Conservation (phyloP, 164 flowering plant genomes). For the Nymphaea thermarum region DNA sequence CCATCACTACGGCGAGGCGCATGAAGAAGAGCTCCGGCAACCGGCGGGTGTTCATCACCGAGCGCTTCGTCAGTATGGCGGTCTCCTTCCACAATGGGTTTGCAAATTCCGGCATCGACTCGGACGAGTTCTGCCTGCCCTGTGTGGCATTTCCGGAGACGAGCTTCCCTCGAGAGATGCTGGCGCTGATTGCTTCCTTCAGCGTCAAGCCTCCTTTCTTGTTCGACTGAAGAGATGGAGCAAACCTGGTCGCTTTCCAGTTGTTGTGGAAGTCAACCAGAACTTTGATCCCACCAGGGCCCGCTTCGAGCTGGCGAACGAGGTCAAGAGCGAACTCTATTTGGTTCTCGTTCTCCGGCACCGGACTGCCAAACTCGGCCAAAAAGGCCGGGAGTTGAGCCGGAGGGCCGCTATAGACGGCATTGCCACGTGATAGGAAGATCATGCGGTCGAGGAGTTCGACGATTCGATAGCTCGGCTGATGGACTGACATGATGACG, state of each 20-base stretch:
- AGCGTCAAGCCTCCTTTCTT: constrained; percentile 20
- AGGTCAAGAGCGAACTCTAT: constrained; percentile 78
- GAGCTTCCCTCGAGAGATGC: constrained; percentile 70
- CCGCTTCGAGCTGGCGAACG: constrained; percentile 58
- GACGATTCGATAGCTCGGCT: constrained; percentile 70
- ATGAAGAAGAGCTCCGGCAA: constrained; percentile 71
- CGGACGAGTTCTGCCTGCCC: not conserved
- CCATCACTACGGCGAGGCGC: constrained; percentile 55
- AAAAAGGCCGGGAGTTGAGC: constrained; percentile 36
- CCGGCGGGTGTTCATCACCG: constrained; percentile 43
- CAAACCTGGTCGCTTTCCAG: constrained; percentile 21
- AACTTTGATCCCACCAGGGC: constrained; percentile 36
- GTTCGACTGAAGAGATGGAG: not conserved
- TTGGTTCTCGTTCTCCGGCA: constrained; percentile 61
- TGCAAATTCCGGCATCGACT: constrained; percentile 52
- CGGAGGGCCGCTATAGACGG: constrained; percentile 62
- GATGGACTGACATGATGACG: constrained; percentile 75
- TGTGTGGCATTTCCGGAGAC: constrained; percentile 33
- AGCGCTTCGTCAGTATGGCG: constrained; percentile 37
- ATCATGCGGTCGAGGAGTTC: constrained; percentile 51
- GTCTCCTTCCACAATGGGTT: constrained; percentile 77
- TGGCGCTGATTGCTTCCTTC: constrained; percentile 68
- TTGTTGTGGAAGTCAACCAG: constrained; percentile 55
- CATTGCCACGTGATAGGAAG: constrained; percentile 60
- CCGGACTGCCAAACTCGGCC: constrained; percentile 54